Percentiles rank a stretch among this genome's conserved stretches.
Evolutionary conservation across 805 yeast genomes (phyloP).

Genomic region (Yamadazyma paraphyllophila): DNA sequence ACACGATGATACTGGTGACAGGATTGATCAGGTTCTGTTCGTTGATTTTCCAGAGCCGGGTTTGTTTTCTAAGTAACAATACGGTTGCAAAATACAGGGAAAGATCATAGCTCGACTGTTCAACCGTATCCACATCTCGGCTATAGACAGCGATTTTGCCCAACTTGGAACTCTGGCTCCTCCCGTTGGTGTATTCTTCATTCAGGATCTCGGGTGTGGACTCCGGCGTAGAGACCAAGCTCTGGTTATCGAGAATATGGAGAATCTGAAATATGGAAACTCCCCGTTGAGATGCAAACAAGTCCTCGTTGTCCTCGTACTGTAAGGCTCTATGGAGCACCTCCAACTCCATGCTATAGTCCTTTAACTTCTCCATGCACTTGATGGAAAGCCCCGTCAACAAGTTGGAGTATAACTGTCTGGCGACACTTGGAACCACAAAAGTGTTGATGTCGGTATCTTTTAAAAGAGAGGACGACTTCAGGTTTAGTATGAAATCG

Average conservation of each 20-base stretch:
- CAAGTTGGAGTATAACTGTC: slow-evolving; percentile 32
- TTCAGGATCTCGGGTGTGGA: background rate
- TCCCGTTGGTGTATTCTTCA: too few relatives aligned
- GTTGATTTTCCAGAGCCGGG: slow-evolving; percentile 43
- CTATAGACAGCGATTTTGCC: background rate
- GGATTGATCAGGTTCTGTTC: slow-evolving; percentile 25
- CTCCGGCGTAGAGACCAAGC: background rate
- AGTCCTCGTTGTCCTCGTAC: slow-evolving; percentile 32
- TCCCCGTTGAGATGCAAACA: slow-evolving; percentile 28
- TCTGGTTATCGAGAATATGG: slow-evolving; percentile 14
- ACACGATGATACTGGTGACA: slow-evolving; percentile 32
- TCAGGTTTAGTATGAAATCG: slow-evolving; percentile 34
- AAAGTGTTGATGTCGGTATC: slow-evolving; percentile 36
- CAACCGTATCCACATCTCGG: slow-evolving; percentile 3
- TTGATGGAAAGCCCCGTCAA: slow-evolving; percentile 37
- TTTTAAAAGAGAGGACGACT: slow-evolving; percentile 32
- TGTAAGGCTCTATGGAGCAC: slow-evolving; percentile 46
- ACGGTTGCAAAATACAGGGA: slow-evolving; percentile 41
- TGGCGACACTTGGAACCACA: slow-evolving; percentile 34
- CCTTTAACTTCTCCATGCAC: slow-evolving; percentile 41
- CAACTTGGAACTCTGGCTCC: background rate
- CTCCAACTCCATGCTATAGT: slow-evolving; percentile 42
- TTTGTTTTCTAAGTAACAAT: slow-evolving; percentile 49
- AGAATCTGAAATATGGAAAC: slow-evolving; percentile 37
- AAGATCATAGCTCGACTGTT: slow-evolving; percentile 14